Conservation (phyloP, 1,284 basidiomycete species). For the Sporisorium reilianum region DNA sequence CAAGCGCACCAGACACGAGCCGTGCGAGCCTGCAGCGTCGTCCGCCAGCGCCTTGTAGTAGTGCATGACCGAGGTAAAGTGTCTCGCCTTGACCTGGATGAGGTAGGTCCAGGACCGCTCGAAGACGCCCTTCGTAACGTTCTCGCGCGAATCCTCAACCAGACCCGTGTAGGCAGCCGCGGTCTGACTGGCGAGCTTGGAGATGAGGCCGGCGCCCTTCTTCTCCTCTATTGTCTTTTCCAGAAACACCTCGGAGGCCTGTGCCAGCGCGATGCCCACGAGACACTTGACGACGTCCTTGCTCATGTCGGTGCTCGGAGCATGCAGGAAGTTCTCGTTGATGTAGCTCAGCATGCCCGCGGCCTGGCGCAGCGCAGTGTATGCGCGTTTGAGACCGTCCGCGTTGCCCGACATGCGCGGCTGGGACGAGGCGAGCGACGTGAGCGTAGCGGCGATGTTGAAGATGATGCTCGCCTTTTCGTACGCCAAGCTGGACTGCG, state of each 20-base stretch:
- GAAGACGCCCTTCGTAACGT: constrained; percentile 93
- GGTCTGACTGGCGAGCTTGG: constrained; percentile 87
- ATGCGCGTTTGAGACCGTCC: constrained; percentile 94
- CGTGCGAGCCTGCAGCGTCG: constrained; percentile 81
- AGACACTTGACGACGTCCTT: constrained; percentile 94
- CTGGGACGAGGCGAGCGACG: constrained; percentile 85
- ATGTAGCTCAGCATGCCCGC: constrained; percentile 98
- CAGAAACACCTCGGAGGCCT: constrained; percentile 95
- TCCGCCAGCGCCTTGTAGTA: constrained; percentile 88
- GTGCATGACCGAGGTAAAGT: constrained; percentile 86
- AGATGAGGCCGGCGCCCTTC: constrained; percentile 76
- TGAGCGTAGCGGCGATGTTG: constrained; percentile 93
- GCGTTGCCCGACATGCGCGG: constrained; percentile 70
- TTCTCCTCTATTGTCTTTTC: constrained; percentile 81
- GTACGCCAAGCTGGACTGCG: constrained; percentile 94
- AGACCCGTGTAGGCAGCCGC: constrained; percentile 83
- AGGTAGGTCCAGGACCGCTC: constrained; percentile 93
- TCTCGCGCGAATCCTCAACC: constrained; percentile 91
- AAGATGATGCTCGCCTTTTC: constrained; percentile 98
- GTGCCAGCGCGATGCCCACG: constrained; percentile 85
- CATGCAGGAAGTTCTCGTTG: constrained; percentile 99
- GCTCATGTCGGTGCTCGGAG: constrained; percentile 95
- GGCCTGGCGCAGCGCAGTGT: constrained; percentile 90
- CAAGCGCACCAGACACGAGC: constrained; percentile 85
- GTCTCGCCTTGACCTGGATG: constrained; percentile 89